These are phyloP conservation scores for Epichloe coenophiala DNA, from an alignment of 2,329 filamentous ascomycete genomes.

Conservation along the genomic window DNA sequence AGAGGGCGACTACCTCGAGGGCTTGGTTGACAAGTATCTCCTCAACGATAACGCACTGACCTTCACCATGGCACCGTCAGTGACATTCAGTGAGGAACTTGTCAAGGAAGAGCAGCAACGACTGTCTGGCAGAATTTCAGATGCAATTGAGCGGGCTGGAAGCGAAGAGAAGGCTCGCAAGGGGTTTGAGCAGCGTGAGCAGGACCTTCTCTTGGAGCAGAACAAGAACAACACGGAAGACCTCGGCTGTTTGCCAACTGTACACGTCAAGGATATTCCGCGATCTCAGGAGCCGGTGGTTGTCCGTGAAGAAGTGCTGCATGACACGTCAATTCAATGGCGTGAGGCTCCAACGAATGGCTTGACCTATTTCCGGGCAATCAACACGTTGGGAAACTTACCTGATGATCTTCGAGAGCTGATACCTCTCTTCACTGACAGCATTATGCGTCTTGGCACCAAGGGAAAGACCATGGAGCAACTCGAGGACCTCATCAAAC, in stretches of 20 bases:
- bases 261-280: slow-evolving; percentile 82
- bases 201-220: slow-evolving; percentile 69
- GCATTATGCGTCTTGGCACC: slow-evolving; percentile 86
- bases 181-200: slow-evolving; percentile 62
- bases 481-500: slow-evolving; percentile 87
- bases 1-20: slow-evolving; percentile 68
- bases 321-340: slow-evolving; percentile 67
- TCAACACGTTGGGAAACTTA: slow-evolving; percentile 66
- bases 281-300: slow-evolving; percentile 51
- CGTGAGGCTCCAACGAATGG: slow-evolving; percentile 89
- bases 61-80: slow-evolving; percentile 87
- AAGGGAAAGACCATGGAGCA: slow-evolving; percentile 82
- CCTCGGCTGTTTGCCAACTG: slow-evolving; percentile 73
- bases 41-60: slow-evolving; percentile 75
- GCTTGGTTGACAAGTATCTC: slow-evolving; percentile 77
- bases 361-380: slow-evolving; percentile 85
- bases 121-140: slow-evolving; percentile 59
- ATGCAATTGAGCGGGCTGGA: slow-evolving; percentile 54
- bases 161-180: slow-evolving; percentile 58
- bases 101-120: slow-evolving; percentile 64
- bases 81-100: slow-evolving; percentile 59
- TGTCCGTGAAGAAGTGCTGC: slow-evolving; percentile 50
- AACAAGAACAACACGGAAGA: slow-evolving; percentile 74
- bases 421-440: slow-evolving; percentile 81
- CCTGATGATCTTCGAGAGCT: slow-evolving; percentile 75